Evolutionary conservation across 1,284 basidiomycete species (phyloP).

Genomic region (Apiotrichum siamense): DNA sequence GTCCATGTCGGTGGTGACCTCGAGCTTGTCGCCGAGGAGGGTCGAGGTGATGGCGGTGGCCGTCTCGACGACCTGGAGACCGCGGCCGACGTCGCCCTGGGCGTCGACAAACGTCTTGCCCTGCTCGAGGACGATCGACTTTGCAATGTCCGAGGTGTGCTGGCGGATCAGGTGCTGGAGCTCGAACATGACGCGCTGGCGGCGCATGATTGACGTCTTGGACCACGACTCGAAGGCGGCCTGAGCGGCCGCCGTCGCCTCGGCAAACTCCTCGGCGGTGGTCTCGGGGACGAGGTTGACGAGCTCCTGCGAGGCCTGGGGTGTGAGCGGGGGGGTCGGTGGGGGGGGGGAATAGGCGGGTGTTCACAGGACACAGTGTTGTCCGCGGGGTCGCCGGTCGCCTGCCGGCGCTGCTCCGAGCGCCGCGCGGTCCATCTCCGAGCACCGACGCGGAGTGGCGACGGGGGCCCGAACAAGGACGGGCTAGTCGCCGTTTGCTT

Average conservation of each 20-base stretch:
- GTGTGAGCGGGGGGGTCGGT: neutral
- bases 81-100: slow-evolving; percentile 87
- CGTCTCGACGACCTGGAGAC: slow-evolving; percentile 80
- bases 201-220: slow-evolving; percentile 71
- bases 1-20: slow-evolving; percentile 97
- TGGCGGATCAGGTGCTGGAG: slow-evolving; percentile 72
- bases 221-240: slow-evolving; percentile 88
- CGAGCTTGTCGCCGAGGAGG: slow-evolving; percentile 82
- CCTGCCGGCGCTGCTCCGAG: no score
- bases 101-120: slow-evolving; percentile 88
- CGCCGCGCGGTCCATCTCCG: no score
- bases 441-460: no score
- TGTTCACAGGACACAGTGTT: neutral
- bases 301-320: slow-evolving; percentile 60
- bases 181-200: slow-evolving; percentile 88
- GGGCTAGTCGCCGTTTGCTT: no score
- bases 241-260: slow-evolving; percentile 79
- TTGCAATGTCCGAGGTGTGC: slow-evolving; percentile 56
- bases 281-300: slow-evolving; percentile 87
- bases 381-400: no score
- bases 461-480: no score
- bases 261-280: slow-evolving; percentile 71
- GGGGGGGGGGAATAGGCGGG: slow-evolving; percentile 24
- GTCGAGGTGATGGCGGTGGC: slow-evolving; percentile 76
- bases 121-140: slow-evolving; percentile 73